A percentile compares a stretch with the other conserved stretches of the same genome.
phyloP scores from a whole-genome alignment of 1,139 yeast species.

The Hansenula sp. region DNA sequence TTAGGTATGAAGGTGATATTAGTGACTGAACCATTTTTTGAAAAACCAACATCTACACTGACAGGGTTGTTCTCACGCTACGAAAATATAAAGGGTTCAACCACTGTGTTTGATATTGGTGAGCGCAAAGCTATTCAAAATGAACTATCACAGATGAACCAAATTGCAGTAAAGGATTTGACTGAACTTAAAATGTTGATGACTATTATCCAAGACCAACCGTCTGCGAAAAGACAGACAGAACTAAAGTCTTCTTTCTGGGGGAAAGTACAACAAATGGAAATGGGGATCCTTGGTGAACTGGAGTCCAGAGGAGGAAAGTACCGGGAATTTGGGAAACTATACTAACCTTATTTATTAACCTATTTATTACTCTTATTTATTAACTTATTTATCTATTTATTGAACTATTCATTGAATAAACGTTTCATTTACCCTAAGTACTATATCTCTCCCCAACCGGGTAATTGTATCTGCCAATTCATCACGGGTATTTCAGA shows the following conservation, averaged over 20 bases:
- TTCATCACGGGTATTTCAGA: no score
- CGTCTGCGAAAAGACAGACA: no score
- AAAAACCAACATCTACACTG: conserved; percentile 14
- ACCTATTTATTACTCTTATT: conserved; percentile 1
- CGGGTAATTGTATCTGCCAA: not conserved
- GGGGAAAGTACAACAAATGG: conserved; percentile 15
- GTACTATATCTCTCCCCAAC: not conserved
- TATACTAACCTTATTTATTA: not conserved
- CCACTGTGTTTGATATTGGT: not conserved
- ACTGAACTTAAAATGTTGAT: conserved; percentile 10
- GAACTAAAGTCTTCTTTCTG: conserved; percentile 7
- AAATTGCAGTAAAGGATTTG: conserved; percentile 13
- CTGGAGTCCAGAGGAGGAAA: conserved; percentile 7
- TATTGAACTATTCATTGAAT: no score
- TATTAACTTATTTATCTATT: not conserved
- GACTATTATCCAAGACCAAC: conserved; percentile 7
- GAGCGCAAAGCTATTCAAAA: conserved; percentile 9
- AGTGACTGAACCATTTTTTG: conserved; percentile 13
- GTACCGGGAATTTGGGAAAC: not conserved
- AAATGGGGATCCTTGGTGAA: conserved; percentile 16
- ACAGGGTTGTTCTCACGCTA: conserved; percentile 7
- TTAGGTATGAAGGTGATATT: conserved; percentile 14
- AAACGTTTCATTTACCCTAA: no score
- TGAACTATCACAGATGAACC: conserved; percentile 8
- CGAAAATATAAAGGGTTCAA: conserved; percentile 5